Evolutionary conservation across 164 flowering plant genomes (phyloP), one percentile per base, ranked within the genome.

Genomic region (Tetrastigma voinierianum): DNA sequence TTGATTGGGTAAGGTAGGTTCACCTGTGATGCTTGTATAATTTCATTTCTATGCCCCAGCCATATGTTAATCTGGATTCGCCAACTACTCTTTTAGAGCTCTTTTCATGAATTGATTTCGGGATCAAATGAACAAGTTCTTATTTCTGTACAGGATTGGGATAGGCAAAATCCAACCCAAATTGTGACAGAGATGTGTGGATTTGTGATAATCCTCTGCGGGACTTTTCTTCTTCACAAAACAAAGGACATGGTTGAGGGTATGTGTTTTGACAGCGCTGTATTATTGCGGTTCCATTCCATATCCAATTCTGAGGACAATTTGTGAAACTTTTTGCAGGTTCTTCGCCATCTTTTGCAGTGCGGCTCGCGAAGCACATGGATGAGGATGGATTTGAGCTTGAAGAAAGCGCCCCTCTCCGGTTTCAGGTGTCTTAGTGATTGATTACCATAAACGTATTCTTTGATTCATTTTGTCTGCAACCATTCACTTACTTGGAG

Each of bases 221-320:
- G 94, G 46, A 87, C 94, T 16, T 87, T 90, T 80, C 89, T 90
- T 74, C 88, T 90, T 45, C 96, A 90, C 80, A 86, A 74, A 74
- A 90, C 92, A 4, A 84, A 84, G 71, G 92, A 89, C 76, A 79
- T 87, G 92, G 74, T 62, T 61, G 85, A 85, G 46, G 84, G 85
- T 85, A n/a, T n/a, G 72, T 46, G 73, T 53, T 66, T 18, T 17
- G 11, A 25, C 14, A 32, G 3, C 0, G 40, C 40, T 32, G 40
- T 32, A 2, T 7, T 4, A 32, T 32, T 32, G 40, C 40, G 3
- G 40, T 32, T 3, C 6, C 40, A 32, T 32, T 32, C 0, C 6
- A 3, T 4, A 32, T 32, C 40, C 40, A 32, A 32, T 32, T 65
- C 16, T 23, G 44, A 44, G 14, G 16, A 18, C 21, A 12, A 44